Conservation (phyloP, 148 eudicot species). For the Spergularia bocconei region DNA sequence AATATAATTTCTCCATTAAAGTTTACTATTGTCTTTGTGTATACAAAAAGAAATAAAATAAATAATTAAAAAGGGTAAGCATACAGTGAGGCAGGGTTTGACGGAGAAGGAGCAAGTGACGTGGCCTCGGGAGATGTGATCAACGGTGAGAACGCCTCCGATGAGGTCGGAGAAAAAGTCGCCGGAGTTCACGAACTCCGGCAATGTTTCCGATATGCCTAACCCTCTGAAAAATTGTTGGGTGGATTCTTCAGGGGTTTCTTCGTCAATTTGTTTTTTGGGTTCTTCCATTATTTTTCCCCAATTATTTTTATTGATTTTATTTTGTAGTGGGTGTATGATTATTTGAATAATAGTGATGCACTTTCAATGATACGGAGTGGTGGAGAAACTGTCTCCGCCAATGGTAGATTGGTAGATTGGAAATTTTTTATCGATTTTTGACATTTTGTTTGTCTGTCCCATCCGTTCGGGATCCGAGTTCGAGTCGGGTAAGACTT, state of each 20-base stretch:
- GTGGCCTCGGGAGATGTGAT: slow-evolving; percentile 37
- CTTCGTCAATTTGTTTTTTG: background rate
- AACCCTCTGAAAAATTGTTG: slow-evolving; percentile 8
- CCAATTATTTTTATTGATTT: too few species aligned
- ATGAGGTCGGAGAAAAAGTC: slow-evolving; percentile 34
- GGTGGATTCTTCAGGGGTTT: background rate
- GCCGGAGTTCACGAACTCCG: background rate
- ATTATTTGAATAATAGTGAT: too few species aligned
- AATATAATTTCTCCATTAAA: too few species aligned
- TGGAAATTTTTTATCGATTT: too few species aligned
- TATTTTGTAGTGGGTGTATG: too few species aligned
- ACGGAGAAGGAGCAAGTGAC: slow-evolving; percentile 46
- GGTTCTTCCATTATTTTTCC: background rate
- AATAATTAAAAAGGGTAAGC: background rate
- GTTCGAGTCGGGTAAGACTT: too few species aligned
- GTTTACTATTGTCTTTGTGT: background rate
- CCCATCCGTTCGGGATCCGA: too few species aligned
- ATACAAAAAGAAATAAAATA: background rate
- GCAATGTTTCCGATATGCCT: slow-evolving; percentile 20
- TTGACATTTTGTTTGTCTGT: too few species aligned
- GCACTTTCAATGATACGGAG: too few species aligned
- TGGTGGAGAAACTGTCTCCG: too few species aligned
- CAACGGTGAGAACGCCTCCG: slow-evolving; percentile 33
- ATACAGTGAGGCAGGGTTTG: slow-evolving; percentile 42
- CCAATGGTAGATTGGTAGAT: too few species aligned